Base-by-base conservation (phyloP, 768 basidiomycete species). In the Pleurotus djamor region DNA sequence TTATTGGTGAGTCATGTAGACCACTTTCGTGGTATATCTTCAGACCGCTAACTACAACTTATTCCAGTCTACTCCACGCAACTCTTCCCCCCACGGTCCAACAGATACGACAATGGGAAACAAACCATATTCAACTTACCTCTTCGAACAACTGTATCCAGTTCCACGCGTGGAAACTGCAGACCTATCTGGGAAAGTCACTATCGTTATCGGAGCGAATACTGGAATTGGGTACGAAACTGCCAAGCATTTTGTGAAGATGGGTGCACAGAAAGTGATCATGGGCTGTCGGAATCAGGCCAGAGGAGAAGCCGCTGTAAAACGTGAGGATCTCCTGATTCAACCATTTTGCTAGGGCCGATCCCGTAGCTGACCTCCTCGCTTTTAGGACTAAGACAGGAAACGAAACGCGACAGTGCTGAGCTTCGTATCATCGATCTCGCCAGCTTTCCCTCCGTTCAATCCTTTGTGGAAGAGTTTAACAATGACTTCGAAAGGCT, bases 181-280 rank as follows among this genome's bases (percentile, higher is more conserved):
- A 0, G 74, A 80, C 59, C 68, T 84, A 16, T 63, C 66, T 7
- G 78, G 76, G 4, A 81, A 80, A 64, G 80, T 79, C 6, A 72
- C 84, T 13, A 55, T 85, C 21, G 76, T 86, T 28, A 72, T 76
- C 34, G 77, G 75, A 6, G 80, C 83, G 2, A 86, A 86, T 63
- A 72, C 72, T 17, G 85, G 82, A 1, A 58, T 83, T 5, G 81
- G 82, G 1, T 74, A 79, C 43, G 80, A 82, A 61, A 74, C 79
- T 1, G 68, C 75, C 5, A 79, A 76, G 58, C 76, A 81, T 55
- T 77, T 83, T 44, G 79, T 79, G 0, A 48, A 59, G 2, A 79
- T 82, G 80, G 73, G 73, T 48, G 71, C 80, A 13, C 71, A 52
- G 2, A 70, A 67, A 52, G 65, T 81, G 3, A 72, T 82, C 21